Percentiles rank a stretch among this genome's conserved stretches.
phyloP scores from a whole-genome alignment of 768 basidiomycete species.

The Sistotremastrum niveocremeum region DNA sequence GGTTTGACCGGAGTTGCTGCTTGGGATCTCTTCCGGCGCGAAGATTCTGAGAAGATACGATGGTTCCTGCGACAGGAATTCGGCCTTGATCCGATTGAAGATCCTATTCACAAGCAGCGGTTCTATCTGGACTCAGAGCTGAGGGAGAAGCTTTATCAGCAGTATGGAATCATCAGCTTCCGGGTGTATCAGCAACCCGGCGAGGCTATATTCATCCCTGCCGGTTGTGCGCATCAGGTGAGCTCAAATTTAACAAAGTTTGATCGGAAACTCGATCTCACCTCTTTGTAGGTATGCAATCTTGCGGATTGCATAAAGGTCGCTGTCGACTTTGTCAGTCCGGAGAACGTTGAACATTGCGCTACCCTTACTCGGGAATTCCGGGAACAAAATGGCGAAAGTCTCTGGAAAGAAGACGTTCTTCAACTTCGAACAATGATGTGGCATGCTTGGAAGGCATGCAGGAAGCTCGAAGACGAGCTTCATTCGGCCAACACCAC shows the following conservation, averaged over 20 bases:
- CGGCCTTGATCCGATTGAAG: constrained; percentile 36
- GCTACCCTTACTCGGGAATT: constrained; percentile 81
- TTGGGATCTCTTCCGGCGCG: constrained; percentile 82
- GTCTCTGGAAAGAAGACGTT: constrained; percentile 91
- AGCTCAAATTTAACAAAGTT: constrained; percentile 9
- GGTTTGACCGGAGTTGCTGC: constrained; percentile 63
- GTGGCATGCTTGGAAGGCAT: constrained; percentile 86
- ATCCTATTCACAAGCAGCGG: constrained; percentile 86
- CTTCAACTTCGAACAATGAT: constrained; percentile 85
- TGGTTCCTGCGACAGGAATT: constrained; percentile 57
- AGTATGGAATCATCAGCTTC: constrained; percentile 62
- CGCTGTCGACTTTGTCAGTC: constrained; percentile 88
- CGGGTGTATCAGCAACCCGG: constrained; percentile 84
- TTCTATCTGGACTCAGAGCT: constrained; percentile 67
- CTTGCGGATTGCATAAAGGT: constrained; percentile 93
- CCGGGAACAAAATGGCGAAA: constrained; percentile 74
- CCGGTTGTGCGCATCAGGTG: constrained; percentile 86
- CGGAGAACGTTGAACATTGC: constrained; percentile 82
- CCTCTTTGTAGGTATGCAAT: constrained; percentile 60
- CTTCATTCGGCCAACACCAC: too few species aligned
- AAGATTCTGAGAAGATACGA: constrained; percentile 70
- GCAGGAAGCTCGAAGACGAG: constrained; percentile 34
- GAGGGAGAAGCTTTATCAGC: constrained; percentile 51
- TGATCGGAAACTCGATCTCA: background rate
- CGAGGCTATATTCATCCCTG: constrained; percentile 91